These are phyloP conservation scores for Singerocomus rubriflavus DNA, from an alignment of 1,284 basidiomycete species.

Conservation along the genomic window DNA sequence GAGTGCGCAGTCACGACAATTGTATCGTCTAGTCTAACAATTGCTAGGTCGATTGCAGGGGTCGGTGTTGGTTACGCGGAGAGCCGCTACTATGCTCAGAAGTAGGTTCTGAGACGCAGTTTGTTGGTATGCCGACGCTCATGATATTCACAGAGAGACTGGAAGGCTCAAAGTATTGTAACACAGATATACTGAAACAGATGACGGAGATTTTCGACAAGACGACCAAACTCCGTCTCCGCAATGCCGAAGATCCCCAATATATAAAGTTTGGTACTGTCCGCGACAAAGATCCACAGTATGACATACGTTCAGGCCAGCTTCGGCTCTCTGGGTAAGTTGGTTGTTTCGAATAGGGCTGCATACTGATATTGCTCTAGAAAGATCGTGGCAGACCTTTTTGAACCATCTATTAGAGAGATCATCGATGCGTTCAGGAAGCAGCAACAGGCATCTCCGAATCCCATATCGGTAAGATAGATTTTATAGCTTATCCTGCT, in stretches of 20 bases:
- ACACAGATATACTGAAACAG: slow-evolving; percentile 37
- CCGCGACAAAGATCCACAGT: slow-evolving; percentile 42
- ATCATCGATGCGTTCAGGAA: slow-evolving; percentile 40
- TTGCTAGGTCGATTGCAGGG: slow-evolving; percentile 36
- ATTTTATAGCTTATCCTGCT: neutral
- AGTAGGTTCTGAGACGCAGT: slow-evolving; percentile 23
- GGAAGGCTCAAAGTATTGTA: slow-evolving; percentile 29
- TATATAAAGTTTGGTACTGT: slow-evolving; percentile 50
- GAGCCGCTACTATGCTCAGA: slow-evolving; percentile 37
- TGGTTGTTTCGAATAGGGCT: neutral
- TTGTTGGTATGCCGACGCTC: neutral
- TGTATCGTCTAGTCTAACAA: slow-evolving; percentile 3
- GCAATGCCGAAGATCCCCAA: slow-evolving; percentile 39
- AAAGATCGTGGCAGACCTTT: slow-evolving; percentile 40
- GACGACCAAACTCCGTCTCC: slow-evolving; percentile 48
- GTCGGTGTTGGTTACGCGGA: slow-evolving; percentile 41
- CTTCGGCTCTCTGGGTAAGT: slow-evolving; percentile 43
- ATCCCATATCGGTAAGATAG: slow-evolving; percentile 34
- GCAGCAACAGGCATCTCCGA: slow-evolving; percentile 32
- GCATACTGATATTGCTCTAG: slow-evolving; percentile 23
- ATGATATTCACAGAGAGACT: slow-evolving; percentile 33
- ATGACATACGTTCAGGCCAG: slow-evolving; percentile 47
- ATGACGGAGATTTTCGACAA: slow-evolving; percentile 50
- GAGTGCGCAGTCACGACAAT: slow-evolving; percentile 13
- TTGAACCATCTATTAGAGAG: slow-evolving; percentile 44